A percentile compares a stretch with the other conserved stretches of the same genome.
Conservation (phyloP, 1,284 basidiomycete species). For the Malassezia nana region DNA sequence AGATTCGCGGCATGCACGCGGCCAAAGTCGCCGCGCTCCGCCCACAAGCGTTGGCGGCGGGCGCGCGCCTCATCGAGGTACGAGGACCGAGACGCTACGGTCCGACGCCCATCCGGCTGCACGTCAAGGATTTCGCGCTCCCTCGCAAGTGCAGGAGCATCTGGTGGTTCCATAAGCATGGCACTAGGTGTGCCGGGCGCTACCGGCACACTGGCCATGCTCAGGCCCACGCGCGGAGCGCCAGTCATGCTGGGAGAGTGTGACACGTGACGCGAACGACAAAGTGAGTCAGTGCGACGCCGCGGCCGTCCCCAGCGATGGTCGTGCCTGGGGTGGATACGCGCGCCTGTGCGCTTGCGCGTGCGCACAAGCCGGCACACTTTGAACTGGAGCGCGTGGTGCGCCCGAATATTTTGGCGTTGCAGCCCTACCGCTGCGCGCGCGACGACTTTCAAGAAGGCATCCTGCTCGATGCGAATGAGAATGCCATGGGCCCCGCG, state of each 20-base stretch:
- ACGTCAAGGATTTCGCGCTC: slow-evolving; percentile 17
- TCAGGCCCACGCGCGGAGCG: not conserved
- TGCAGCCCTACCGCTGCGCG: slow-evolving; percentile 89
- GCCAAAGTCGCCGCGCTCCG: slow-evolving; percentile 36
- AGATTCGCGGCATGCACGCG: slow-evolving; percentile 16
- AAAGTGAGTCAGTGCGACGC: not conserved
- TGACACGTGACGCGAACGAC: not conserved
- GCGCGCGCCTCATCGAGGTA: slow-evolving; percentile 2
- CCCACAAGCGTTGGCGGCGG: slow-evolving; percentile 27
- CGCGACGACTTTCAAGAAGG: slow-evolving; percentile 88
- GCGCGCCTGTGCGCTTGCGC: slow-evolving; percentile 10
- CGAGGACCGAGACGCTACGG: not conserved
- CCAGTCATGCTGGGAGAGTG: not conserved
- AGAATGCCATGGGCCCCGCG: slow-evolving; percentile 83
- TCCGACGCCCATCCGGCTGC: slow-evolving; percentile 5
- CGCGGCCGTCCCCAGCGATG: not conserved
- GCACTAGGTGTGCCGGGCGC: not conserved
- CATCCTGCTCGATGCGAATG: slow-evolving; percentile 94
- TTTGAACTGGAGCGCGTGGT: slow-evolving; percentile 54
- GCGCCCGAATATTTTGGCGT: slow-evolving; percentile 80
- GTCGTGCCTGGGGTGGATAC: slow-evolving; percentile 8
- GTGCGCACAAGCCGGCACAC: slow-evolving; percentile 44
- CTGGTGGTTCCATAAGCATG: not conserved
- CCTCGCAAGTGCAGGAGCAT: not conserved
- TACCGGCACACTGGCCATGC: not conserved